These are phyloP conservation scores for Viridothelium virens DNA, from an alignment of 495 filamentous ascomycete genomes.

Conservation along the genomic window DNA sequence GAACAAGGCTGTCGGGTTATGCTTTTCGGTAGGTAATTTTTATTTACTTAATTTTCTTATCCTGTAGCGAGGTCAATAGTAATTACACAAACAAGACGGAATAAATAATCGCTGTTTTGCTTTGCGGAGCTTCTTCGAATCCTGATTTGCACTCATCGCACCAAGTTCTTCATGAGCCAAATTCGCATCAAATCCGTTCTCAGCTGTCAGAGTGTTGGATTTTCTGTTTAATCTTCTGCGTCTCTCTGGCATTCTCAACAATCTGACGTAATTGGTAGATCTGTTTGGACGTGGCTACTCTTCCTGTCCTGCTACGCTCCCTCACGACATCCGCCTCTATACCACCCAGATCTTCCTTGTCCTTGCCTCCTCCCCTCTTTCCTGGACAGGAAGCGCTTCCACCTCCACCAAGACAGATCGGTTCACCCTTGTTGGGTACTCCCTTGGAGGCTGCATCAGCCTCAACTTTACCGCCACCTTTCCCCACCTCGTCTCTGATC, in stretches of 20 bases:
- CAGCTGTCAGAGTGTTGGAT: too few relatives aligned
- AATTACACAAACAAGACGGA: too few relatives aligned
- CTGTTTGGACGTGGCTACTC: slow-evolving; percentile 77
- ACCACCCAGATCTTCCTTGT: slow-evolving; percentile 64
- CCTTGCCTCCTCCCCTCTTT: slow-evolving; percentile 58
- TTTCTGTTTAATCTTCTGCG: too few relatives aligned
- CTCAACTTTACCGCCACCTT: slow-evolving; percentile 67
- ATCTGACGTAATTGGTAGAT: slow-evolving; percentile 32
- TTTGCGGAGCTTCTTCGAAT: not conserved
- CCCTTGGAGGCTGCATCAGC: slow-evolving; percentile 71
- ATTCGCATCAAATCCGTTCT: too few relatives aligned
- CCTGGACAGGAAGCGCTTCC: slow-evolving; percentile 46
- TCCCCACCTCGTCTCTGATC: slow-evolving; percentile 53
- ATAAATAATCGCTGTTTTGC: not conserved
- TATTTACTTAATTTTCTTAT: slow-evolving; percentile 26
- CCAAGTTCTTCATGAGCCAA: too few relatives aligned
- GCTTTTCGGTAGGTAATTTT: slow-evolving; percentile 50
- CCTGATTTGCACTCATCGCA: too few relatives aligned
- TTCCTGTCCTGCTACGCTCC: slow-evolving; percentile 56
- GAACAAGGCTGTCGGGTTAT: slow-evolving; percentile 73
- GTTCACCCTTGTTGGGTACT: slow-evolving; percentile 75
- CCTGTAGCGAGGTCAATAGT: too few relatives aligned
- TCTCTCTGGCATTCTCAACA: too few relatives aligned
- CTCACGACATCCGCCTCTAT: slow-evolving; percentile 69
- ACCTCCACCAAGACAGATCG: slow-evolving; percentile 6